Evolutionary conservation across 768 basidiomycete genomes (phyloP).

Genomic region (Porpolomopsis calyptriformis): DNA sequence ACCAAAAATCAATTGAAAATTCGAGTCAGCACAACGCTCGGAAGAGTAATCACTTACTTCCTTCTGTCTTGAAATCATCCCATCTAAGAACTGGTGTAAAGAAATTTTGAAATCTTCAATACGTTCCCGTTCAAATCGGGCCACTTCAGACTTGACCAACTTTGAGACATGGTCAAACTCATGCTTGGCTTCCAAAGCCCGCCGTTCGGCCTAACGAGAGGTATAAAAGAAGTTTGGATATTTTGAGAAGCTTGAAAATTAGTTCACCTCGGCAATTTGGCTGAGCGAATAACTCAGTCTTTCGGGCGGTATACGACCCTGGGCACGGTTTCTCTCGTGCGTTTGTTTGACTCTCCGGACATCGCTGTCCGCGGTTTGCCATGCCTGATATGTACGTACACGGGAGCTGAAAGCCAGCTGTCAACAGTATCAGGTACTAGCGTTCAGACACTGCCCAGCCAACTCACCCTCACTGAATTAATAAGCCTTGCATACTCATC

Average conservation of each 20-base stretch:
- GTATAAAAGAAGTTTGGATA: slow-evolving; percentile 2
- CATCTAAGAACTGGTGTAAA: slow-evolving; percentile 75
- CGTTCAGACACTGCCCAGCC: not conserved
- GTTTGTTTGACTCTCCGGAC: slow-evolving; percentile 57
- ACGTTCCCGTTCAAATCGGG: slow-evolving; percentile 86
- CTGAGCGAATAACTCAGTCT: slow-evolving; percentile 62
- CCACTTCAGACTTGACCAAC: slow-evolving; percentile 80
- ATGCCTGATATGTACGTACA: slow-evolving; percentile 68
- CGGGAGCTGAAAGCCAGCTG: slow-evolving; percentile 85
- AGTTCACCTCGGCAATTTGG: slow-evolving; percentile 68
- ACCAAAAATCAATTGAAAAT: slow-evolving; percentile 3
- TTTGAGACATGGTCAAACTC: slow-evolving; percentile 87
- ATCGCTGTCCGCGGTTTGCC: slow-evolving; percentile 75
- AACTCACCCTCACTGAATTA: slow-evolving; percentile 69
- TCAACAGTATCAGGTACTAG: not conserved
- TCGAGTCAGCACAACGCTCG: not conserved
- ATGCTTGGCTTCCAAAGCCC: slow-evolving; percentile 68
- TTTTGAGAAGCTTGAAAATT: not conserved
- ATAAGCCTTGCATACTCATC: slow-evolving; percentile 94
- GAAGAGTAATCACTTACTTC: slow-evolving; percentile 34
- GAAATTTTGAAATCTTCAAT: slow-evolving; percentile 87
- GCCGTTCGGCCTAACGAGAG: slow-evolving; percentile 62
- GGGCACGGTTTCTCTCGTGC: slow-evolving; percentile 75
- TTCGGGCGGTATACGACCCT: slow-evolving; percentile 64
- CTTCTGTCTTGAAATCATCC: slow-evolving; percentile 79